Base-by-base conservation (phyloP, 1,284 basidiomycete genomes). In the Mrakiaceae sp. region DNA sequence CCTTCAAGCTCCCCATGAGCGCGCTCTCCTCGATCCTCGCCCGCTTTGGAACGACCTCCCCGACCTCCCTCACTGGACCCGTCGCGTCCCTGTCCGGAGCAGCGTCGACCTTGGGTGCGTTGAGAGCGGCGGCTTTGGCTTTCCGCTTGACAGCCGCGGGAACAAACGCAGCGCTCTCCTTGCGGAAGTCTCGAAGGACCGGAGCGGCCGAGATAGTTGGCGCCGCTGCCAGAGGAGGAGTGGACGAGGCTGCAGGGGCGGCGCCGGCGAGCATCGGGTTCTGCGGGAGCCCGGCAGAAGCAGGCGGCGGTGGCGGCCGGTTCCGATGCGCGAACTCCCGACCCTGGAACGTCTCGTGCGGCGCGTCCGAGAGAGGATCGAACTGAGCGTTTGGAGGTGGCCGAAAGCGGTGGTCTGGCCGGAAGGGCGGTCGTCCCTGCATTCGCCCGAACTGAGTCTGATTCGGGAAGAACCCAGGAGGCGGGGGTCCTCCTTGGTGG, bases 81-180 rank as follows among this genome's bases (percentile, higher is more conserved):
- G 5, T 12, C 9, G 11, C 5, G 47, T 46, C 54, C 42, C 42
- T 27, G 12, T 53, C 27, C 50, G 43, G 43, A 50, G 70, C 71
- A 5, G 75, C 73, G 54, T 74, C 74, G 63, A 76, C 70, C 7
- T 60, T 64, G 0, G 71, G 63, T 3, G 52, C 69, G 0, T 60
- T 64, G 4, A 62, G 60, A 9, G 62, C 66, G 7, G 52, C 54
- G 4, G 66, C 66, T 4, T 59, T 59, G 62, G 72, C 71, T 64
- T 74, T 74, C 58, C 73, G 68, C 68, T 75, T 76, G 10, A 78
- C 71, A 2, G 75, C 77, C 12, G 76, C 69, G 0, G 92, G 92
- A 1, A 95, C 84, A 71, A 97, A 96, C 0, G 88, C 83, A 0
- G 90, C 93, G 7, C 87, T 85, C 74, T 97, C 92, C 74, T 90